A percentile compares a stretch with the other conserved stretches of the same genome.
phyloP scores from a whole-genome alignment of 2,329 filamentous ascomycete genomes.

The Penicillium psychrosexuale region DNA sequence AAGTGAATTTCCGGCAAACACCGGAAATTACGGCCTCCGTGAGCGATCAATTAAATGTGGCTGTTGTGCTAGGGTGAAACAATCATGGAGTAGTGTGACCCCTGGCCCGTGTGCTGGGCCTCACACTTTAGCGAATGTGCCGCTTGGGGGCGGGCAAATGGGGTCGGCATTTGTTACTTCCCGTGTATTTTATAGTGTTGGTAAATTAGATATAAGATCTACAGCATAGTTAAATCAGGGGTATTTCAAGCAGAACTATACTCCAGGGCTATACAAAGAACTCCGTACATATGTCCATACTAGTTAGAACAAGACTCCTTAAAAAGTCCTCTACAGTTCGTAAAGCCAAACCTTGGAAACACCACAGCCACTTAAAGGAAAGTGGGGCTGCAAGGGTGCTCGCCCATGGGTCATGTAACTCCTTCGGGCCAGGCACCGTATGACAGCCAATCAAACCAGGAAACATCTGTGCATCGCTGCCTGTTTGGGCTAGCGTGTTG shows the following conservation, averaged over 20 bases:
- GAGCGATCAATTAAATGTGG: slow-evolving; percentile 15
- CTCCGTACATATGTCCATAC: not conserved
- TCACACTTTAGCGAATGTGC: slow-evolving; percentile 13
- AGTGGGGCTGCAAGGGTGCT: slow-evolving; percentile 3
- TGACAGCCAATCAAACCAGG: slow-evolving; percentile 7
- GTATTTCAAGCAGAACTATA: not conserved
- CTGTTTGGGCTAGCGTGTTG: slow-evolving; percentile 4
- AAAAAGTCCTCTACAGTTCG: not conserved
- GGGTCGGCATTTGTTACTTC: not conserved
- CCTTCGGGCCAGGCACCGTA: slow-evolving; percentile 18
- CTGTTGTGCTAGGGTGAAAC: slow-evolving; percentile 18
- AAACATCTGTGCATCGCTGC: not conserved
- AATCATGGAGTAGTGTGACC: slow-evolving; percentile 17
- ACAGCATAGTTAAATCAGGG: not conserved
- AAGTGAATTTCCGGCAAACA: slow-evolving; percentile 13
- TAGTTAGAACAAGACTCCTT: no score
- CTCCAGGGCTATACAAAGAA: not conserved
- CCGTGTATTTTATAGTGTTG: not conserved
- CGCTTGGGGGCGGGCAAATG: not conserved
- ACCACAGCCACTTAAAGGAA: not conserved
- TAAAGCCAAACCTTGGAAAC: not conserved
- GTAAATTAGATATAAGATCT: not conserved
- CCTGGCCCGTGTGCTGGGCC: slow-evolving; percentile 8
- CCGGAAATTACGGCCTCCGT: slow-evolving; percentile 19
- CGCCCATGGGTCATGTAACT: not conserved